Percentiles rank a stretch among this genome's conserved stretches.
Evolutionary conservation across 2,329 filamentous ascomycete species (phyloP).

Genomic region (Fusarium duplospermum): DNA sequence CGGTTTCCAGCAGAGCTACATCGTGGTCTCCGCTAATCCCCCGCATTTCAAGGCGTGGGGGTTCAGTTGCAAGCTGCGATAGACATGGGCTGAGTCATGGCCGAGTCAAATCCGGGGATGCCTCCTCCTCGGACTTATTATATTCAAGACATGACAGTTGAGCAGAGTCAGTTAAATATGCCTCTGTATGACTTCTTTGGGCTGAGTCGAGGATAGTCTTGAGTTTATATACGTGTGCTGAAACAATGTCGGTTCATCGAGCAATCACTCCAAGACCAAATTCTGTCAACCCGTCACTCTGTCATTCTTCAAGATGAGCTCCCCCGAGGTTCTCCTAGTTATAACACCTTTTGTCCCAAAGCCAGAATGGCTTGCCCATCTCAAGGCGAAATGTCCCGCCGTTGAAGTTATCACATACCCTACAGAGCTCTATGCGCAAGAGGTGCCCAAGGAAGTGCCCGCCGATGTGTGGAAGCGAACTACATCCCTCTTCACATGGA

Average conservation of each 20-base stretch:
- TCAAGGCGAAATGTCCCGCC: neutral
- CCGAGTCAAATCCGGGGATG: neutral
- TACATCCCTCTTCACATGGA: neutral
- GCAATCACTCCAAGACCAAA: neutral
- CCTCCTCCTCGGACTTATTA: neutral
- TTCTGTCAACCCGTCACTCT: neutral
- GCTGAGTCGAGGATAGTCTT: neutral
- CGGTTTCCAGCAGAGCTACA: neutral
- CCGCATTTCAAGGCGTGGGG: neutral
- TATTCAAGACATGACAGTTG: neutral
- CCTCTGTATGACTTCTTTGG: neutral
- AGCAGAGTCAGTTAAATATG: neutral
- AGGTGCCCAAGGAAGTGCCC: slow-evolving; percentile 7
- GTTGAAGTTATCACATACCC: neutral
- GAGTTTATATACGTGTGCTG: neutral
- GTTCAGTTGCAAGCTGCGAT: neutral
- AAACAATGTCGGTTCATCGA: neutral
- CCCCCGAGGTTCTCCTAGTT: neutral
- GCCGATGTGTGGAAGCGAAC: neutral
- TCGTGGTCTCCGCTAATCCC: neutral
- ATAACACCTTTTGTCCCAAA: neutral
- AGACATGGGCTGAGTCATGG: slow-evolving; percentile 5
- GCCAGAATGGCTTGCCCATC: neutral
- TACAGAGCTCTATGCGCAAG: neutral
- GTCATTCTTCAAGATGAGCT: neutral